phyloP scores from a whole-genome alignment of 2,329 filamentous ascomycete species.

The Talaromyces sp. region DNA sequence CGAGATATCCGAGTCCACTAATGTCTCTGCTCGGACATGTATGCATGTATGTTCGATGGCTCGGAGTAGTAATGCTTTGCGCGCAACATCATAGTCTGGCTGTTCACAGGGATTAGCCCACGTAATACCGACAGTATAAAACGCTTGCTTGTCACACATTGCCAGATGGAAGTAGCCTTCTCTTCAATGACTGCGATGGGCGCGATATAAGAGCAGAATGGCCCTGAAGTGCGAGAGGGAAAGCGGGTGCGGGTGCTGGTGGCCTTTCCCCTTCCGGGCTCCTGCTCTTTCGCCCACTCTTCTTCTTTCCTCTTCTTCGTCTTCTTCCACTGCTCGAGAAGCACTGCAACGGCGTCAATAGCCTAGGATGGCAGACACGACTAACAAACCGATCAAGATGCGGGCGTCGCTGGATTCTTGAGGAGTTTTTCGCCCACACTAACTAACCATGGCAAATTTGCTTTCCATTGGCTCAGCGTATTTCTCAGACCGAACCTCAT shows the following conservation, averaged over 20 bases:
- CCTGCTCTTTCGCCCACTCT: neutral
- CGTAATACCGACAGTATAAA: neutral
- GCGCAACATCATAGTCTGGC: neutral
- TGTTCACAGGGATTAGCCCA: neutral
- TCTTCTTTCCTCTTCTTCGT: neutral
- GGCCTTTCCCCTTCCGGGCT: neutral
- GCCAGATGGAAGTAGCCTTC: neutral
- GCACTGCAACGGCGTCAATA: neutral
- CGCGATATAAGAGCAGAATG: neutral
- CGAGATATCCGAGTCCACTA: neutral
- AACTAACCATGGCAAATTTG: neutral
- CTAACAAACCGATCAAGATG: neutral
- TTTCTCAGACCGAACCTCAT: constrained; percentile 27
- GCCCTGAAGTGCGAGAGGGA: neutral
- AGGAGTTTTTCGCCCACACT: neutral
- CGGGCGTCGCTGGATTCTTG: neutral
- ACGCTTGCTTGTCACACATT: neutral
- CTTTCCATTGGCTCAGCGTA: constrained; percentile 20
- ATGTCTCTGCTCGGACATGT: neutral
- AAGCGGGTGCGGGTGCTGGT: neutral
- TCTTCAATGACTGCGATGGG: neutral
- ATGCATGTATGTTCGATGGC: neutral
- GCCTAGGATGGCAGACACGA: neutral
- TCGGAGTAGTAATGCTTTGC: neutral
- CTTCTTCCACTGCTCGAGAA: neutral